A percentile compares a stretch with the other conserved stretches of the same genome.
Evolutionary conservation across 2,329 filamentous ascomycete species (phyloP).

Genomic region (Neofusicoccum sp.): DNA sequence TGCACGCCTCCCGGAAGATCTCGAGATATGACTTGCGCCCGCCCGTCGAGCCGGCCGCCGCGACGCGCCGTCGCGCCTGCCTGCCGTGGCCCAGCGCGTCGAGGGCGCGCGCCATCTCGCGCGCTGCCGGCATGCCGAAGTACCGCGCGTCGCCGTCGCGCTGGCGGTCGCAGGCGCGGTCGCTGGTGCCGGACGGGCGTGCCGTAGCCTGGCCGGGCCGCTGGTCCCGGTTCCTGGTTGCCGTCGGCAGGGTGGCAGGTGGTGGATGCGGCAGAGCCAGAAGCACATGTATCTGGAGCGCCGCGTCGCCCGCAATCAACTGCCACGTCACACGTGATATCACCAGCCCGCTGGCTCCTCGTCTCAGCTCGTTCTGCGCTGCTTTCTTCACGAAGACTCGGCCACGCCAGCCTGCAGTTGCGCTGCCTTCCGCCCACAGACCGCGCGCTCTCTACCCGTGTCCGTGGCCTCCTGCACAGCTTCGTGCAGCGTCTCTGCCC

Average conservation of each 20-base stretch:
- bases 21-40: neutral
- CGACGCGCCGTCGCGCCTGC: neutral
- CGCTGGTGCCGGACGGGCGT: neutral
- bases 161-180: neutral
- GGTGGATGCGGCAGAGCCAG: neutral
- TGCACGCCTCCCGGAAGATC: neutral
- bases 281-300: constrained; percentile 10
- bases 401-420: neutral
- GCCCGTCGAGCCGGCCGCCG: neutral
- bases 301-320: neutral
- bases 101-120: neutral
- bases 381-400: neutral
- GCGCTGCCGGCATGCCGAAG: neutral
- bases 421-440: neutral
- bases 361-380: neutral
- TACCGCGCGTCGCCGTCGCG: neutral
- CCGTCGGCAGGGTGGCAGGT: neutral
- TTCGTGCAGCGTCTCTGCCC: neutral
- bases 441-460: neutral
- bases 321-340: constrained; percentile 16
- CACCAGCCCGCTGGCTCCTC: neutral
- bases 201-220: constrained; percentile 5
- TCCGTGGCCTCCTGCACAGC: neutral
- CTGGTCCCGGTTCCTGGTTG: constrained; percentile 4
- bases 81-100: neutral